Conservation (phyloP, 257 asterid genomes). For the Scutellaria minor region DNA sequence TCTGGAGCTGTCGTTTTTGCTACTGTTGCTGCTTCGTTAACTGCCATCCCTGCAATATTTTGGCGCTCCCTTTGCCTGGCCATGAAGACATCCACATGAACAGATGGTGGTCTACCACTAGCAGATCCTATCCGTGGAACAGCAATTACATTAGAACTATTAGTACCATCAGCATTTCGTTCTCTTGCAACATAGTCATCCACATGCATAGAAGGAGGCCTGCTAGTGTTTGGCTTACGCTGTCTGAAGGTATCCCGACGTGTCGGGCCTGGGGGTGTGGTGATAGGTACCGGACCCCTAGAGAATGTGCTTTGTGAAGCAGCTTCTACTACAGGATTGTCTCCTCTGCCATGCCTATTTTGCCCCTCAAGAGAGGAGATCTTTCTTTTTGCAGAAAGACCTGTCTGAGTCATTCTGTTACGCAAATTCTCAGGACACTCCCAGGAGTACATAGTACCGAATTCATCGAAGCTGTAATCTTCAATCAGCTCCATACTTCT, state of each 20-base stretch:
- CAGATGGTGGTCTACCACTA: conserved; percentile 92
- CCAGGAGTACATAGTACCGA: conserved; percentile 75
- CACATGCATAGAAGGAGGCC: conserved; percentile 99
- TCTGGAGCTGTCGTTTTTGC: conserved; percentile 56
- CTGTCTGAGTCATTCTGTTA: conserved; percentile 71
- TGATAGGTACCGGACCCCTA: conserved; percentile 64
- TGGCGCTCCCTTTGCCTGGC: conserved; percentile 98
- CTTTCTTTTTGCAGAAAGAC: conserved; percentile 67
- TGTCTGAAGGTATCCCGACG: conserved; percentile 93
- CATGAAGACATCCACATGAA: conserved; percentile 96
- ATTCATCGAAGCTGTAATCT: conserved; percentile 54
- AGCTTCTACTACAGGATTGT: conserved; percentile 57
- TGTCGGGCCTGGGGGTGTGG: conserved; percentile 70
- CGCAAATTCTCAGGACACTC: conserved; percentile 95
- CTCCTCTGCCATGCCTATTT: conserved; percentile 74
- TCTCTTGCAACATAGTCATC: conserved; percentile 97
- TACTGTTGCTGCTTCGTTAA: conserved; percentile 54
- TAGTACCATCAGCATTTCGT: conserved; percentile 79
- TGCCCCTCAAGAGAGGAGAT: conserved; percentile 71
- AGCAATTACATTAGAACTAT: conserved; percentile 75
- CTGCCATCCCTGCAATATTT: conserved; percentile 49
- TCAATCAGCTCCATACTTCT: conserved; percentile 57
- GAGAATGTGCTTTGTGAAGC: conserved; percentile 64
- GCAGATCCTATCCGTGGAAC: conserved; percentile 76
- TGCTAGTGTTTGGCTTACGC: conserved; percentile 98